Evolutionary conservation across 257 asterid species (phyloP), one percentile per base, ranked within the genome.

Genomic region (Jacaranda copaia): DNA sequence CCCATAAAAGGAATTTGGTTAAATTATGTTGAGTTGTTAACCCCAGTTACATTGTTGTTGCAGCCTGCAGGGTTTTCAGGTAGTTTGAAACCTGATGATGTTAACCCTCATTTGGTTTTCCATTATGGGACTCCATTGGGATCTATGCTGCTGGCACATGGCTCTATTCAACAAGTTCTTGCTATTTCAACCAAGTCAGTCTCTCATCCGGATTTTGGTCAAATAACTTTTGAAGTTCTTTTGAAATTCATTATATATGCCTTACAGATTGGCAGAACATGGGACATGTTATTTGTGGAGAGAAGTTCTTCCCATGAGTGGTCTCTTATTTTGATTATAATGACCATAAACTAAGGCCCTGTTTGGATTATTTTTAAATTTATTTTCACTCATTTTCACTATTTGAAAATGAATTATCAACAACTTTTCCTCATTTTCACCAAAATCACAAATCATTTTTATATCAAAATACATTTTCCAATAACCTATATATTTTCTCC

Each of bases 91-190:
- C 81, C 96, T 16, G 96, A 90, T 45, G 96, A 87, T 45, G 79
- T 93, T 11, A 80, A 82, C 68, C 94, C 97, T 57, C 91, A 81
- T 60, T 68, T 89, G 79, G 88, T 87, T 80, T 95, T 91, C 80
- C 99, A 95, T 79, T 90, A 88, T 73, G 99, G 99, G 76, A 80
- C 91, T 75, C 97, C 98, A 58, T 77, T 93, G 57, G 97, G 96
- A 76, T 80, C 99, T 45, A 53, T 39, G 70, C 74, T 84, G 42
- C 68, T 88, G 55, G 93, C 97, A 3, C 82, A 81, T 51, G 88
- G 89, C 80, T 77, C 96, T 53, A 68, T 86, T 80, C 97, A 92
- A 72, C 92, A 82, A 79, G 89, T 84, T 85, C 86, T 95, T 56
- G 99, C 98, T 58, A 77, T 95, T 66, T 85, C 99, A 16, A 89